A percentile compares a stretch with the other conserved stretches of the same genome.
Conservation (phyloP, 1,139 yeast species). For the Geotrichum aggregatum region DNA sequence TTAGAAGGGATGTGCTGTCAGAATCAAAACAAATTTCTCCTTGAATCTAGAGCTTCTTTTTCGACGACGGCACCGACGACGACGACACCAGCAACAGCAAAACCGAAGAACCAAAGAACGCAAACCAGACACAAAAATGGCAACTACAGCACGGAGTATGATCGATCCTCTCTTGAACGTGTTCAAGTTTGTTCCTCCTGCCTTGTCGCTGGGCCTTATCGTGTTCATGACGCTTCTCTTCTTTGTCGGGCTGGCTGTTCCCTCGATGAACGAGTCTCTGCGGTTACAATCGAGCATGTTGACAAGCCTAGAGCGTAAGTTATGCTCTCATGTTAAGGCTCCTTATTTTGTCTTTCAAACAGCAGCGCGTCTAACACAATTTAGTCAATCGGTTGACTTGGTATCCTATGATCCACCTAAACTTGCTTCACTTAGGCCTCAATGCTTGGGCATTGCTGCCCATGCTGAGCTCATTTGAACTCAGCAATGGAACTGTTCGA, state of each 20-base stretch:
- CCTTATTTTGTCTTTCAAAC: neutral
- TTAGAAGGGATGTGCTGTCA: neutral
- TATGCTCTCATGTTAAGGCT: neutral
- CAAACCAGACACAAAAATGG: slow-evolving; percentile 5
- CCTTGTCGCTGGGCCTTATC: slow-evolving; percentile 60
- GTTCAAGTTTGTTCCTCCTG: slow-evolving; percentile 46
- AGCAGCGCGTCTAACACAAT: neutral
- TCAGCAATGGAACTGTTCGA: slow-evolving; percentile 74
- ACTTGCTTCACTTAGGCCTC: slow-evolving; percentile 57
- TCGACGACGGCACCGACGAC: neutral
- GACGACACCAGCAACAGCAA: neutral
- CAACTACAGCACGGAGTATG: slow-evolving; percentile 9
- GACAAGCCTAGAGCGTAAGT: slow-evolving; percentile 46
- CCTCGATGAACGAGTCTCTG: slow-evolving; percentile 40
- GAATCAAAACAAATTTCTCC: neutral
- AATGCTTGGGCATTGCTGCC: slow-evolving; percentile 63
- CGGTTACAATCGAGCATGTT: slow-evolving; percentile 56
- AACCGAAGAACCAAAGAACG: no score
- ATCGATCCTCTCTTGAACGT: slow-evolving; percentile 15
- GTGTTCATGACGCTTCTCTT: slow-evolving; percentile 50
- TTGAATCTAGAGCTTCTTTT: neutral
- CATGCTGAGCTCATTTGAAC: slow-evolving; percentile 61
- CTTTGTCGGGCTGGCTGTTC: slow-evolving; percentile 36
- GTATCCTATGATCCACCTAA: slow-evolving; percentile 67
- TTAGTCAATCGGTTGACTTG: slow-evolving; percentile 59